Percentiles rank a stretch among this genome's conserved stretches.
Conservation (phyloP, 2,329 filamentous ascomycete genomes). For the Leptodontidium sp. region DNA sequence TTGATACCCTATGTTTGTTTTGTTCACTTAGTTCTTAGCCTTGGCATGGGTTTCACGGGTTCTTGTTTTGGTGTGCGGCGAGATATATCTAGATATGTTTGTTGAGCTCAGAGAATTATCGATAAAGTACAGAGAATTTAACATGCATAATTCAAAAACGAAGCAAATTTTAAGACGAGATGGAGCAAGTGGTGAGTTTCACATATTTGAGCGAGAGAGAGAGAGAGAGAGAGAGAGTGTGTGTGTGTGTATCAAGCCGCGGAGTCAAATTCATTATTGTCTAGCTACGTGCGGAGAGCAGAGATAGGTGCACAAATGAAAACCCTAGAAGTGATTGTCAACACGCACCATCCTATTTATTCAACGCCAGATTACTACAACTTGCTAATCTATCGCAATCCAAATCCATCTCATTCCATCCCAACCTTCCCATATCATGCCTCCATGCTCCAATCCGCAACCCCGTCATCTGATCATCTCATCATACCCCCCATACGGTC, state of each 20-base stretch:
- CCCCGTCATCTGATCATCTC: conserved; percentile 9
- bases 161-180: no score
- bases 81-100: no score
- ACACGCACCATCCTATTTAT: conserved; percentile 6
- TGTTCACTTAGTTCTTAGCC: neutral
- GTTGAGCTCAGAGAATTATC: no score
- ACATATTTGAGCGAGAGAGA: no score
- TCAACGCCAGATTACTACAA: conserved; percentile 15
- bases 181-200: no score
- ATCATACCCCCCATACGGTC: neutral
- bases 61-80: no score
- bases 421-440: neutral
- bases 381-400: conserved; percentile 8
- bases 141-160: no score
- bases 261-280: neutral
- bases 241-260: neutral
- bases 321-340: no score
- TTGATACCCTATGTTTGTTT: neutral
- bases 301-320: no score
- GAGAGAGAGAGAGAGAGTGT: no score
- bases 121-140: no score
- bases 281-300: conserved; percentile 8
- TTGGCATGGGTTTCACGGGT: no score
- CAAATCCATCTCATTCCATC: neutral
- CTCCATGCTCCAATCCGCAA: neutral